Percentiles rank a stretch among this genome's conserved stretches.
Evolutionary conservation across 106 monocot genomes (phyloP).

Genomic region (Platanthera zijinensis): DNA sequence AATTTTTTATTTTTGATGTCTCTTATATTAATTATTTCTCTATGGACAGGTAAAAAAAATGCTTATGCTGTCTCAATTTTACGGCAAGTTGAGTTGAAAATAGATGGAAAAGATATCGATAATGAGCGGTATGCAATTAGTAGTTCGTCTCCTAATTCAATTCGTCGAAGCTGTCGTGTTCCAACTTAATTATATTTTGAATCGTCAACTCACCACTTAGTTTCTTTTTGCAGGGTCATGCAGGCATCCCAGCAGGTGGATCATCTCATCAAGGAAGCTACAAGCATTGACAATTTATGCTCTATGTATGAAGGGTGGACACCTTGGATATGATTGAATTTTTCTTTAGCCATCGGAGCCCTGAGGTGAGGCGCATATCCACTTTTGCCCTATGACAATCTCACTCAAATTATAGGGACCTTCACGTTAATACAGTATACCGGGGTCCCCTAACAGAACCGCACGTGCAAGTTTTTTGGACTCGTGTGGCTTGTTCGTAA

Average conservation of each 20-base stretch:
- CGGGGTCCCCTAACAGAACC: too few relatives aligned
- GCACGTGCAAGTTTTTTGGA: too few relatives aligned
- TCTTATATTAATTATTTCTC: not conserved
- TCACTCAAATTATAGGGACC: too few relatives aligned
- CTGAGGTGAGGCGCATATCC: too few relatives aligned
- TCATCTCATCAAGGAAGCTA: slow-evolving; percentile 80
- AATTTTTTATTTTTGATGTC: not conserved
- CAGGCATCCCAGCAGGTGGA: slow-evolving; percentile 71
- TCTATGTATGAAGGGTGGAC: slow-evolving; percentile 99
- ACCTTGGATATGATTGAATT: slow-evolving; percentile 79
- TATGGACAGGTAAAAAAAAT: slow-evolving; percentile 73
- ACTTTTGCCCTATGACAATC: too few relatives aligned
- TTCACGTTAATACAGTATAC: too few relatives aligned
- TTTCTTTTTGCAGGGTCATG: slow-evolving; percentile 43
- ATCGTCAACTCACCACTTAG: not conserved
- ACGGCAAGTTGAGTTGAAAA: slow-evolving; percentile 75
- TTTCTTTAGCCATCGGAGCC: too few relatives aligned
- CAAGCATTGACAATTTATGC: slow-evolving; percentile 87
- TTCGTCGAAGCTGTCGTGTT: not conserved
- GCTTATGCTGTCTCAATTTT: slow-evolving; percentile 78
- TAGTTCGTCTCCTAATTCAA: not conserved
- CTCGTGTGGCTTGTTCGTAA: too few relatives aligned
- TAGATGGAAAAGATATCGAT: slow-evolving; percentile 76
- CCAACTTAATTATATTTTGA: not conserved
- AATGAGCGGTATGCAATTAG: slow-evolving; percentile 29